Conservation (phyloP, 1,139 yeast species). For the Kurtzmaniella quercitrusa region DNA sequence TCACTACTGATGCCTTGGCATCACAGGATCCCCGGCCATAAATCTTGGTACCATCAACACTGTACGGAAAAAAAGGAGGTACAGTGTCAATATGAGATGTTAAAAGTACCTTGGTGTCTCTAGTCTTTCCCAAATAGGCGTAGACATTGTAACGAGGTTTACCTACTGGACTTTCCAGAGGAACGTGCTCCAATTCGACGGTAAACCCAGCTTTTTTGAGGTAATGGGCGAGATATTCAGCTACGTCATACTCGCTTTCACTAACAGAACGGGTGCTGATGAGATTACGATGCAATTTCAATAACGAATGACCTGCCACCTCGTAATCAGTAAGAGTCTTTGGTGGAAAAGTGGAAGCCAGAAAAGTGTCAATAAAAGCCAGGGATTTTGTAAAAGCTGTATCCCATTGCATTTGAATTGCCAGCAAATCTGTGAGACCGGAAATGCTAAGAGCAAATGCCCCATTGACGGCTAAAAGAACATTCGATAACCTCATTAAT, state of each 20-base stretch:
- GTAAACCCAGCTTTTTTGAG: constrained; percentile 42
- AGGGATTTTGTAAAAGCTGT: background rate
- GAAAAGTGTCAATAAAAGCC: background rate
- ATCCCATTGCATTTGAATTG: background rate
- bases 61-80: constrained; percentile 60
- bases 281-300: constrained; percentile 28
- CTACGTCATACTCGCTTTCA: constrained; percentile 29
- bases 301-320: constrained; percentile 12
- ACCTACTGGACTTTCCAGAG: constrained; percentile 13
- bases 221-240: constrained; percentile 28
- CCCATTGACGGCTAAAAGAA: background rate
- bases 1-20: constrained; percentile 66
- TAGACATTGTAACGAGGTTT: constrained; percentile 46
- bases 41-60: constrained; percentile 44
- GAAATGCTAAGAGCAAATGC: background rate
- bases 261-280: constrained; percentile 33
- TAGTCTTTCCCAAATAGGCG: constrained; percentile 46
- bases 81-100: constrained; percentile 73
- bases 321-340: constrained; percentile 9
- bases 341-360: background rate
- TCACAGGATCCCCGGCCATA: constrained; percentile 67
- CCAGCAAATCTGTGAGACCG: background rate
- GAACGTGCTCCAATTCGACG: constrained; percentile 43
- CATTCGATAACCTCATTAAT: background rate
- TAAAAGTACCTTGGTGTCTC: constrained; percentile 47